phyloP scores from a whole-genome alignment of 495 filamentous ascomycete genomes.

The Penicillium ucsense region DNA sequence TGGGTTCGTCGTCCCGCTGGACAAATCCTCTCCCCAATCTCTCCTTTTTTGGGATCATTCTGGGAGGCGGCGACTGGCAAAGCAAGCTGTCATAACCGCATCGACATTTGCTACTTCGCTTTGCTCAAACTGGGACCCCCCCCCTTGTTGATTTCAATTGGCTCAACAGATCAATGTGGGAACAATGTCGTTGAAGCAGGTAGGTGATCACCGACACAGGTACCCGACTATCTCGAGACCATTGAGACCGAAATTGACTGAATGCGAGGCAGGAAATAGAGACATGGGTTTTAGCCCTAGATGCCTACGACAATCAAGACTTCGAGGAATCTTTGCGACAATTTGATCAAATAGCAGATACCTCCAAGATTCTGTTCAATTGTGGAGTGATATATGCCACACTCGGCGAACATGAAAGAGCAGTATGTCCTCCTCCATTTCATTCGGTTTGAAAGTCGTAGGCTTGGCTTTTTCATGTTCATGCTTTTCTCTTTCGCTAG shows the following conservation, averaged over 20 bases:
- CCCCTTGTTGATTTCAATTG: too few relatives aligned
- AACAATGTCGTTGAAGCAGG: constrained; percentile 35
- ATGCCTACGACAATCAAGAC: constrained; percentile 90
- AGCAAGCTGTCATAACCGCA: too few relatives aligned
- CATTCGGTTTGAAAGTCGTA: background rate
- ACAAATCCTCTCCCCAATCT: too few relatives aligned
- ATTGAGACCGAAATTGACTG: background rate
- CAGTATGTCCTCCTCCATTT: constrained; percentile 51
- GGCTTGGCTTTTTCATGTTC: background rate
- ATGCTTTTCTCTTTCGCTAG: constrained; percentile 33
- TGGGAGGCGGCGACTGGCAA: too few relatives aligned
- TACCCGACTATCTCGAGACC: background rate
- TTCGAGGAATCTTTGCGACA: constrained; percentile 76
- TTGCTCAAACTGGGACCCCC: too few relatives aligned
- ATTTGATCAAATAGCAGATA: constrained; percentile 85
- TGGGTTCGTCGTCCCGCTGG: background rate
- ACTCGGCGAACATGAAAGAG: constrained; percentile 89
- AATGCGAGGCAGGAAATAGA: constrained; percentile 77
- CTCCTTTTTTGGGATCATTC: too few relatives aligned
- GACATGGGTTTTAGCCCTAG: constrained; percentile 90
- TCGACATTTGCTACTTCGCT: too few relatives aligned
- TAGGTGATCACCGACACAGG: constrained; percentile 4
- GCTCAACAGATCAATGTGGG: background rate
- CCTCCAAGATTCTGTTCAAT: constrained; percentile 98
- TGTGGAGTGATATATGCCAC: constrained; percentile 97